Conservation (phyloP, 306 rosid species). For the Carpinus fangiana region DNA sequence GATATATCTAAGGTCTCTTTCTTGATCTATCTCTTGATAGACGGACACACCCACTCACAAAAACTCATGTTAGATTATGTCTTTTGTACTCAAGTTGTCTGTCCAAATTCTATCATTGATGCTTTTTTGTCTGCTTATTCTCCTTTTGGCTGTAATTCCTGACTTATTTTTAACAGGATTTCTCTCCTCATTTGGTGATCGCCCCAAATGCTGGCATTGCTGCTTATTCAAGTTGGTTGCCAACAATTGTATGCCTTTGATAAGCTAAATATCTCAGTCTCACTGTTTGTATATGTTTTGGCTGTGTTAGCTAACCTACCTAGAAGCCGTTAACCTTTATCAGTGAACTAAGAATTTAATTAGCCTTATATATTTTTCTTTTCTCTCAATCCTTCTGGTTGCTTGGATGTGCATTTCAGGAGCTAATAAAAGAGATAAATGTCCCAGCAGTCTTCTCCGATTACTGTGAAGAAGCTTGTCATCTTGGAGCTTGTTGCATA, state of each 20-base stretch:
- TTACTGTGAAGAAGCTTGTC: conserved; percentile 95
- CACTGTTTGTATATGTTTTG: background rate
- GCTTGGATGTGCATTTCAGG: conserved; percentile 44
- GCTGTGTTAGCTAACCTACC: background rate
- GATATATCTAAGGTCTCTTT: conserved; percentile 61
- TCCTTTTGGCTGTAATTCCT: conserved; percentile 12
- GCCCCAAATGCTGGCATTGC: conserved; percentile 95
- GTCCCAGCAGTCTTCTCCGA: conserved; percentile 74
- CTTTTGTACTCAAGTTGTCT: background rate
- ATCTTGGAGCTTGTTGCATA: conserved; percentile 79
- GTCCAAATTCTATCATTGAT: background rate
- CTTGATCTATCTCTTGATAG: conserved; percentile 7
- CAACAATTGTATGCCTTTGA: conserved; percentile 63
- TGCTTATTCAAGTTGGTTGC: conserved; percentile 87
- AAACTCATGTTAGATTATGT: background rate
- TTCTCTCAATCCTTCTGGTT: conserved; percentile 20
- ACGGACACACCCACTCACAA: conserved; percentile 1
- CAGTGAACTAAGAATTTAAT: background rate
- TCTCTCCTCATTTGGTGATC: conserved; percentile 64
- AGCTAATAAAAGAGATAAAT: conserved; percentile 51
- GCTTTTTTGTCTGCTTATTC: background rate
- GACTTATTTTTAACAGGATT: conserved; percentile 42
- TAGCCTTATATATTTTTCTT: background rate
- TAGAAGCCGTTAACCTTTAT: background rate
- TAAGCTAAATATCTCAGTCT: background rate